phyloP scores from a whole-genome alignment of 768 basidiomycete species.

The Nidularia sp. region DNA sequence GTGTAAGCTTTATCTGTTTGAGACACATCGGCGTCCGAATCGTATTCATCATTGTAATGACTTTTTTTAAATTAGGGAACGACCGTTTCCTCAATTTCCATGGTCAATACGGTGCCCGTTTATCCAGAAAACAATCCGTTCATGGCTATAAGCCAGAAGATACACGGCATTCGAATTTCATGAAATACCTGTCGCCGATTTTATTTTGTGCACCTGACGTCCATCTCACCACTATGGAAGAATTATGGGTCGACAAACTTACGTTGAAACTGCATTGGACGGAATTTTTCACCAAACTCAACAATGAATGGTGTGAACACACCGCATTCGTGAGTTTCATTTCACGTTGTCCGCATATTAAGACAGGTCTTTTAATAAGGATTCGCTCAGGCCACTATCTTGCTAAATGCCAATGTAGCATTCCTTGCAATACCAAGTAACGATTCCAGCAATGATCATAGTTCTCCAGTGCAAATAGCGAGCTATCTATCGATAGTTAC shows the following conservation, averaged over 20 bases:
- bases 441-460: slow-evolving; percentile 10
- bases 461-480: slow-evolving; percentile 28
- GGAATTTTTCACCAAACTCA: slow-evolving; percentile 29
- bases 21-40: background rate
- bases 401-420: slow-evolving; percentile 22
- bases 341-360: background rate
- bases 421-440: slow-evolving; percentile 37
- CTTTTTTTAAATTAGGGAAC: background rate
- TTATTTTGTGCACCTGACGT: slow-evolving; percentile 42
- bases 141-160: slow-evolving; percentile 13
- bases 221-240: slow-evolving; percentile 35
- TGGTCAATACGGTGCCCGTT: slow-evolving; percentile 38
- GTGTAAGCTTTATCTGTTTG: background rate
- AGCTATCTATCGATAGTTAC: slow-evolving; percentile 40
- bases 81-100: slow-evolving; percentile 34
- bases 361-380: background rate
- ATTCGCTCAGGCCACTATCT: slow-evolving; percentile 36
- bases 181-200: slow-evolving; percentile 29
- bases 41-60: background rate
- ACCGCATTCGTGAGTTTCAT: slow-evolving; percentile 34
- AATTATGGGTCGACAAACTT: slow-evolving; percentile 43
- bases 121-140: slow-evolving; percentile 27
- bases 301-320: slow-evolving; percentile 34
- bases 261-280: slow-evolving; percentile 33
- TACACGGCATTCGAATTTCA: slow-evolving; percentile 19